phyloP scores from a whole-genome alignment of 2,329 filamentous ascomycete species.

The Ilyonectria destructans region DNA sequence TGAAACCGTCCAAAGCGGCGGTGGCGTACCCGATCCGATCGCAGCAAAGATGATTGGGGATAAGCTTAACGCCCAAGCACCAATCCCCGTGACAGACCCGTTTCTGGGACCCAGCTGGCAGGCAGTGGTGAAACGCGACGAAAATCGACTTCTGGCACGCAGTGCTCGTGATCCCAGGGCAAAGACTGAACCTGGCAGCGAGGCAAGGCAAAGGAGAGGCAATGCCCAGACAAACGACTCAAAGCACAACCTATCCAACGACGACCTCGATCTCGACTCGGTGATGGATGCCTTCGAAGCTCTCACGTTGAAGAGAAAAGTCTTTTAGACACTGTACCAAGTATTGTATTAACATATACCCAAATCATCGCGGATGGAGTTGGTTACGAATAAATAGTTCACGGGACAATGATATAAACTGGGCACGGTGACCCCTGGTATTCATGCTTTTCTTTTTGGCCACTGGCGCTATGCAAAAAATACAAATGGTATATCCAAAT shows the following conservation, averaged over 20 bases:
- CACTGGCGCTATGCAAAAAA: conserved; percentile 18
- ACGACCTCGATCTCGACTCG: neutral
- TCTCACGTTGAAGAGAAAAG: neutral
- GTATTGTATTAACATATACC: conserved; percentile 18
- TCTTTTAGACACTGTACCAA: conserved; percentile 1
- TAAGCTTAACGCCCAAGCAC: neutral
- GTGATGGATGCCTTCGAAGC: neutral
- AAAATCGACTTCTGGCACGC: neutral
- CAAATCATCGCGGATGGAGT: conserved; percentile 6
- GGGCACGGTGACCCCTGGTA: neutral
- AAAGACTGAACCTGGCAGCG: neutral
- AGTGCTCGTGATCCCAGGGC: neutral
- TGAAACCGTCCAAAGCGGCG: neutral
- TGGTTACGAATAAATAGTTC: neutral
- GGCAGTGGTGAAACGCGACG: neutral
- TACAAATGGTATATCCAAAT: conserved; percentile 27
- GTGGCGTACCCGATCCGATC: neutral
- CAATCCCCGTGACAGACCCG: neutral
- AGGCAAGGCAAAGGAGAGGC: neutral
- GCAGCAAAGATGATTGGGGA: conserved; percentile 2
- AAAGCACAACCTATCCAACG: neutral
- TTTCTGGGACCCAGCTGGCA: neutral
- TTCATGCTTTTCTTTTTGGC: conserved; percentile 14
- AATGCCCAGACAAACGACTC: too few species aligned
- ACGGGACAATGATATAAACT: conserved; percentile 17